Conservation (phyloP, 2,329 filamentous ascomycete species). For the Penicillium sp. region DNA sequence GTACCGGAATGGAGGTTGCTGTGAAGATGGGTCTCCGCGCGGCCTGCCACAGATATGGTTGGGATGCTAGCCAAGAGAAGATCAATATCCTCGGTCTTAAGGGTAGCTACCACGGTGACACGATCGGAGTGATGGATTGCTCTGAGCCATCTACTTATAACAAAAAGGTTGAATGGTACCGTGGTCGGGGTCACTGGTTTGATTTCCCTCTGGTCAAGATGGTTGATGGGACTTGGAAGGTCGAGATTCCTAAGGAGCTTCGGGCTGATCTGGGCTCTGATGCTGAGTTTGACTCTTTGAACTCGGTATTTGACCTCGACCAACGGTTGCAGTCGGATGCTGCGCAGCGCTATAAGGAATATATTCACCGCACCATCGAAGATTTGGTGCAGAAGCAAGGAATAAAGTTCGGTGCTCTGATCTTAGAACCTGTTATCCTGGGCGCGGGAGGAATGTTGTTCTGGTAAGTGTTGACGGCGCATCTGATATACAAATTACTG, state of each 20-base stretch:
- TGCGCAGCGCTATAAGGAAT: slow-evolving; percentile 52
- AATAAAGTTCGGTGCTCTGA: slow-evolving; percentile 66
- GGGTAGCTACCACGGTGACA: slow-evolving; percentile 81
- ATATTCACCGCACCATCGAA: slow-evolving; percentile 55
- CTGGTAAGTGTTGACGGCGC: slow-evolving; percentile 49
- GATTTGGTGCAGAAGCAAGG: slow-evolving; percentile 52
- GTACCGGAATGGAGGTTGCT: slow-evolving; percentile 76
- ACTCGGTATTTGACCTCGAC: slow-evolving; percentile 57
- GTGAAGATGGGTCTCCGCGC: slow-evolving; percentile 79
- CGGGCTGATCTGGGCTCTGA: slow-evolving; percentile 44
- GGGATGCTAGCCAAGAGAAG: slow-evolving; percentile 52
- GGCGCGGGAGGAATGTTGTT: slow-evolving; percentile 81
- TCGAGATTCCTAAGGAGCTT: slow-evolving; percentile 53
- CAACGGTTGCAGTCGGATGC: slow-evolving; percentile 44
- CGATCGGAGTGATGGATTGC: slow-evolving; percentile 82
- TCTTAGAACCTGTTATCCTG: slow-evolving; percentile 74
- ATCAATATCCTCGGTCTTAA: slow-evolving; percentile 68
- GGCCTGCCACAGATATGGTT: slow-evolving; percentile 60
- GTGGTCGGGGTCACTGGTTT: slow-evolving; percentile 73
- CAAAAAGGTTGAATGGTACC: slow-evolving; percentile 80
- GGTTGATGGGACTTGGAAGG: slow-evolving; percentile 59
- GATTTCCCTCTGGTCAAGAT: slow-evolving; percentile 70
- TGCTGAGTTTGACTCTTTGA: slow-evolving; percentile 46
- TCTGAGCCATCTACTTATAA: slow-evolving; percentile 73
- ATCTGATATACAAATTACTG: neutral